Base-by-base conservation (phyloP, 2,329 filamentous ascomycete species). In the Ophiognomonia clavigignenti-juglandacearum region DNA sequence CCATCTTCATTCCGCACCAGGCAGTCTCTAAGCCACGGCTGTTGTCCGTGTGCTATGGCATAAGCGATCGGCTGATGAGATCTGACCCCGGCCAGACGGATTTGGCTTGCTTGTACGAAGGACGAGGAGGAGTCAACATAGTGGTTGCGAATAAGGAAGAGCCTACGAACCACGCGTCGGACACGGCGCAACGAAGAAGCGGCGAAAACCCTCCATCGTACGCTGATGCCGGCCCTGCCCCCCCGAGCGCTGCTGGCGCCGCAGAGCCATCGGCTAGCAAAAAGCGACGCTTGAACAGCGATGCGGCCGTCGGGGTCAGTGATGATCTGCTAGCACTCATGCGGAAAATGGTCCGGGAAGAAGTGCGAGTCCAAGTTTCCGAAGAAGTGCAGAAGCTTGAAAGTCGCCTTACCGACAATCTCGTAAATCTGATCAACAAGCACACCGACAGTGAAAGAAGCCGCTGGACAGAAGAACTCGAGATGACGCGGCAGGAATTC, bases 61-160 rank as follows among this genome's bases (percentile, higher is more conserved):
- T 41, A 5, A 27, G 6, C 22, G 39, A 42, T 13, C 29, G 38
- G 10, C 11, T 29, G 27, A 19, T 42, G 23, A 37, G 20, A 10
- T 42, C 45, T 8, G 23, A 23, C 7, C 38, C 38, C 10, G 38
- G 38, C 9, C 38, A 47, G 32, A 14, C 32, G 10, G 45, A 47
- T 24, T 22, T 47, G 23, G 45, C 45, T 11, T 41, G 45, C 24
- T 24, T 47, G 14, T 47, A 47, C 18, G 32, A 42, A 16, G 45
- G 45, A 11, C 37, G n/a, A 37, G 45, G 45, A 6, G 45, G 45
- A 24, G 22, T 42, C 9, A 42, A 29, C 10, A 18, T 24, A 16
- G n/a, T 14, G 4, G 23, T 23, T 14, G 32, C n/a, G n/a, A n/a
- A n/a, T n/a, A n/a, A n/a, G n/a, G n/a, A n/a, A n/a, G n/a, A n/a